Conservation (phyloP, 805 yeast genomes). For the Candida sphagnicola region DNA sequence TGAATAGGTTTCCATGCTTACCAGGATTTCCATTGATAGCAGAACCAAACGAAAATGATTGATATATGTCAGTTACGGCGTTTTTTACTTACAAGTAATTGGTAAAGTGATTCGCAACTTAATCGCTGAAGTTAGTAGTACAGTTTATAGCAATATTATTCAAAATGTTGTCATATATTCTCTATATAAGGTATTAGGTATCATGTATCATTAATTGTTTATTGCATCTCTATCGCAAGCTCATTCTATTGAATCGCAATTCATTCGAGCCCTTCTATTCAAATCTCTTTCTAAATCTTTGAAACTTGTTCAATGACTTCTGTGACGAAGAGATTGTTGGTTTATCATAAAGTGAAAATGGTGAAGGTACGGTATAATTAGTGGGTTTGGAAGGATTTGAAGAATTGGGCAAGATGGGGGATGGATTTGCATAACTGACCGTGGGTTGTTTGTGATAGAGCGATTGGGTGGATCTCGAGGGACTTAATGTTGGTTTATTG, state of each 20-base stretch:
- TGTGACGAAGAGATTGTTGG: slow-evolving; percentile 42
- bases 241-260: too few species aligned
- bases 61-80: too few species aligned
- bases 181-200: neutral
- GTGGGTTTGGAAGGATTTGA: too few species aligned
- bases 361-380: slow-evolving; percentile 21
- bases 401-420: slow-evolving; percentile 5
- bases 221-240: too few species aligned
- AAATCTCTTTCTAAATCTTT: slow-evolving; percentile 30
- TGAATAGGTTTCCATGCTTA: too few species aligned
- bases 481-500: slow-evolving; percentile 1
- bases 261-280: slow-evolving; percentile 9
- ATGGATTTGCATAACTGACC: neutral
- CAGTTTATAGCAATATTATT: too few species aligned
- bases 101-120: too few species aligned
- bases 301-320: slow-evolving; percentile 32
- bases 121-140: too few species aligned
- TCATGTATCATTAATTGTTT: neutral
- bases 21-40: too few species aligned
- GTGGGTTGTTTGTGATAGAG: slow-evolving; percentile 3
- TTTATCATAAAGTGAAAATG: slow-evolving; percentile 27
- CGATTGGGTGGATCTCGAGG: neutral
- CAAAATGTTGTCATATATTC: neutral
- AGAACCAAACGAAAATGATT: too few species aligned
- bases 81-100: too few species aligned